Evolutionary conservation across 805 yeast genomes (phyloP), one percentile per base, ranked within the genome.

Genomic region (Hanseniaspora jakobsenii): DNA sequence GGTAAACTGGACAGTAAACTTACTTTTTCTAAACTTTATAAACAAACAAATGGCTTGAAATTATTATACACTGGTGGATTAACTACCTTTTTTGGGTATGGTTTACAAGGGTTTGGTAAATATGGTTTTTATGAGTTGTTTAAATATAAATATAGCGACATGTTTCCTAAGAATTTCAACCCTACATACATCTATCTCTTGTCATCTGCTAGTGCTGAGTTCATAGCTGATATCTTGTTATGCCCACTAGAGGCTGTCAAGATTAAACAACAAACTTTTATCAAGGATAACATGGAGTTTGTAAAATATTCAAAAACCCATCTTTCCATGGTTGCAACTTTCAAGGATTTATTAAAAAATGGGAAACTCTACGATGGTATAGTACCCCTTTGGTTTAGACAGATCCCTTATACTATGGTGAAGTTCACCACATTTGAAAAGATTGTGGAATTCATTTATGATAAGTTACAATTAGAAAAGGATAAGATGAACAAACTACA

Each of bases 331-430:
- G 19, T 36, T 8, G 17, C 32, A 4, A 38, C 44, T 1, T 72
- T 76, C 72, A 64, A 65, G 43, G 77, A 75, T 64, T 73, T 81
- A 51, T 77, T 80, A 4, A 57, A 64, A 14, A 91, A 79, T 58
- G 94, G 94, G 12, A 83, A 85, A 2, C 69, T 89, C 41, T 89
- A 87, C 68, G 81, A 82, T 58, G 97, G 97, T 44, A 65, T 89
- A 44, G 79, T 77, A 8, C 97, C 98, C 12, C 70, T 89, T 52
- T 91, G 97, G 97, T 75, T 78, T 48, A 80, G 97, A 68, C 98
- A 89, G 66, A 81, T 89, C 55, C 98, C 97, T n/a, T 89, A 89
- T 69, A 89, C 97, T 22, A 87, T 89, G 95, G 93, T 82, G 50
- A 89, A 91, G 66, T 91, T 89, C 63, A 89, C 96, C 7, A 73